Conservation (phyloP, 768 basidiomycete genomes). For the Heimioporus sp. region DNA sequence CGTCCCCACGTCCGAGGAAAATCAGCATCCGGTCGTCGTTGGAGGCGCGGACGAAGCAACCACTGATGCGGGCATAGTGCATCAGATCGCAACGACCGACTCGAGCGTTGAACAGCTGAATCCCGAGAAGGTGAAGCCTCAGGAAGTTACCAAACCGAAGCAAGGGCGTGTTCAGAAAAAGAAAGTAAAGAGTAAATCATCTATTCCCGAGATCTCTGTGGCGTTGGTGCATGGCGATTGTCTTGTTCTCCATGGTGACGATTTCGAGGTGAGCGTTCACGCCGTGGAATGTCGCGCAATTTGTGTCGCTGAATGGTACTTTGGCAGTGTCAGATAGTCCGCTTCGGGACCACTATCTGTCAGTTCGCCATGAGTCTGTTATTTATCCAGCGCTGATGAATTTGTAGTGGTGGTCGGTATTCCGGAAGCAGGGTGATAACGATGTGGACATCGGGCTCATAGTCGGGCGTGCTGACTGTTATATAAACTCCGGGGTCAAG, state of each 20-base stretch:
- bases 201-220: conserved; percentile 21
- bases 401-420: conserved; percentile 28
- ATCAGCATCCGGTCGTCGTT: not conserved
- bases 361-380: conserved; percentile 13
- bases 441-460: not conserved
- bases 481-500: too few species aligned
- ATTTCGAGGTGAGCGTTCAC: conserved; percentile 38
- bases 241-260: conserved; percentile 35
- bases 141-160: not conserved
- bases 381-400: conserved; percentile 6
- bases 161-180: conserved; percentile 7
- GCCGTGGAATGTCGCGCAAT: not conserved
- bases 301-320: not conserved
- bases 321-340: conserved; percentile 26
- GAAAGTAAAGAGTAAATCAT: conserved; percentile 18
- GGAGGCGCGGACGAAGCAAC: not conserved
- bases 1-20: not conserved
- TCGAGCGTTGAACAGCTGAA: not conserved
- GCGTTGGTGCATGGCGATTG: conserved; percentile 41
- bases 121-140: not conserved
- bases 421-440: conserved; percentile 9
- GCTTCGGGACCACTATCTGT: conserved; percentile 31
- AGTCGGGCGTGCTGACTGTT: not conserved
- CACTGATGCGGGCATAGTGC: conserved; percentile 10
- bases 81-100: not conserved